These are phyloP conservation scores for Penicillium salamii DNA, from an alignment of 495 filamentous ascomycete species.

Conservation along the genomic window DNA sequence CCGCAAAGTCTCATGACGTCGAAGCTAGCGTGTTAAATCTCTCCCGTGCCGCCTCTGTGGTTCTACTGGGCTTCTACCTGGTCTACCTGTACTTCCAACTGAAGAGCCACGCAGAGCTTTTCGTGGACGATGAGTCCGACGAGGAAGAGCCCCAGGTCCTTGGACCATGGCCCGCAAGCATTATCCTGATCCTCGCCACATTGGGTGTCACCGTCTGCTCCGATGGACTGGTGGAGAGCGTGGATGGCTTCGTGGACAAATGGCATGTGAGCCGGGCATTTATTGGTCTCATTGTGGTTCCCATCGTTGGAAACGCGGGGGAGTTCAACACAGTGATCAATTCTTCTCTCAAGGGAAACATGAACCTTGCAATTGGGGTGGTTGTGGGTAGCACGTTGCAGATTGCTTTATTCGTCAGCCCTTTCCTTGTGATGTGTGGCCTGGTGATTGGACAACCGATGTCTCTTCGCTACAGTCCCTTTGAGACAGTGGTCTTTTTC, in stretches of 20 bases:
- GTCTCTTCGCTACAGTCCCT: conserved; percentile 35
- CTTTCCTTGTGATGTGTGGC: conserved; percentile 40
- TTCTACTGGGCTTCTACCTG: conserved; percentile 66
- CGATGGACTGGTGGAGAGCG: conserved; percentile 27
- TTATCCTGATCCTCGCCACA: conserved; percentile 23
- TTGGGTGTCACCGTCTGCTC: conserved; percentile 30
- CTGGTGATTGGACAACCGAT: conserved; percentile 37
- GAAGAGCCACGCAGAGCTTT: conserved; percentile 25
- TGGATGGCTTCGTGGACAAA: conserved; percentile 22
- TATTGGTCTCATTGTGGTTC: conserved; percentile 32
- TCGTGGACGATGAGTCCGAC: conserved; percentile 13
- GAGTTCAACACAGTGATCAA: conserved; percentile 21
- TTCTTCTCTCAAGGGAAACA: conserved; percentile 21
- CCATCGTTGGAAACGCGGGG: conserved; percentile 27
- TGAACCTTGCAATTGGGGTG: conserved; percentile 27
- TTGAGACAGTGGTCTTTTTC: conserved; percentile 33
- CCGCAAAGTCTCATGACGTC: conserved; percentile 21
- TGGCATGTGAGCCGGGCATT: conserved; percentile 23
- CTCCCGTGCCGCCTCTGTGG: conserved; percentile 26
- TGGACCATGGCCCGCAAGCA: conserved; percentile 11
- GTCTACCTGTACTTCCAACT: conserved; percentile 62
- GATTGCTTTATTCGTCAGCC: conserved; percentile 38
- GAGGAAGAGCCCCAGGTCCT: conserved; percentile 12
- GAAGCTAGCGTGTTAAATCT: conserved; percentile 47
- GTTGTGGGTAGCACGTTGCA: conserved; percentile 27